phyloP scores from a whole-genome alignment of 78 protist genomes.

The Cavenderia fasciculata region DNA sequence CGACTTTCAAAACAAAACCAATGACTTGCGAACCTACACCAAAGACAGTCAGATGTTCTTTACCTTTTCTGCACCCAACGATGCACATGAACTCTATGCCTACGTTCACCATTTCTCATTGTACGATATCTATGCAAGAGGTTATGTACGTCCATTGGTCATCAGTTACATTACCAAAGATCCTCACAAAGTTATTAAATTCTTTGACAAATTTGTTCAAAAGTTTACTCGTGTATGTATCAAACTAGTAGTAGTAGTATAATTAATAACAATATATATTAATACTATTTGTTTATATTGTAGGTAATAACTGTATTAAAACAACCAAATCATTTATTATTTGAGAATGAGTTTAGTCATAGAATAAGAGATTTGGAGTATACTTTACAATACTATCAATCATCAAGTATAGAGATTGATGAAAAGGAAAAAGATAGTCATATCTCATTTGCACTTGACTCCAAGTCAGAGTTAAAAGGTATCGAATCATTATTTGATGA shows the following conservation, averaged over 20 bases:
- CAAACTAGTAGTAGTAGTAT: neutral
- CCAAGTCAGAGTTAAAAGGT: neutral
- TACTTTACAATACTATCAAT: conserved; percentile 18
- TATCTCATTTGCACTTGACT: neutral
- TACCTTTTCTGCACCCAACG: conserved; percentile 7
- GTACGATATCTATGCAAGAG: conserved; percentile 80
- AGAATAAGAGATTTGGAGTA: conserved; percentile 48
- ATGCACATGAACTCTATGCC: conserved; percentile 43
- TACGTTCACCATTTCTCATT: conserved; percentile 82
- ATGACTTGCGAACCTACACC: conserved; percentile 65
- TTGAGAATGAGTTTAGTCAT: conserved; percentile 37
- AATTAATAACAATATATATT: neutral
- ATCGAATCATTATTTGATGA: neutral
- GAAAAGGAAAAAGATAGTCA: neutral
- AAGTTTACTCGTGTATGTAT: conserved; percentile 31
- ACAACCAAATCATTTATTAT: conserved; percentile 33
- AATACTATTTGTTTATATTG: neutral
- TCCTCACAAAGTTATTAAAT: conserved; percentile 56
- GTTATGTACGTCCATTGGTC: conserved; percentile 80
- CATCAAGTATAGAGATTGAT: neutral
- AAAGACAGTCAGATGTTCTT: conserved; percentile 72
- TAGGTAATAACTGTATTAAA: conserved; percentile 17
- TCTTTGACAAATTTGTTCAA: conserved; percentile 40
- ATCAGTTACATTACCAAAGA: conserved; percentile 57
- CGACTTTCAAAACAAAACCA: conserved; percentile 84